phyloP scores from a whole-genome alignment of 306 rosid species.

The Carpinus fangiana region DNA sequence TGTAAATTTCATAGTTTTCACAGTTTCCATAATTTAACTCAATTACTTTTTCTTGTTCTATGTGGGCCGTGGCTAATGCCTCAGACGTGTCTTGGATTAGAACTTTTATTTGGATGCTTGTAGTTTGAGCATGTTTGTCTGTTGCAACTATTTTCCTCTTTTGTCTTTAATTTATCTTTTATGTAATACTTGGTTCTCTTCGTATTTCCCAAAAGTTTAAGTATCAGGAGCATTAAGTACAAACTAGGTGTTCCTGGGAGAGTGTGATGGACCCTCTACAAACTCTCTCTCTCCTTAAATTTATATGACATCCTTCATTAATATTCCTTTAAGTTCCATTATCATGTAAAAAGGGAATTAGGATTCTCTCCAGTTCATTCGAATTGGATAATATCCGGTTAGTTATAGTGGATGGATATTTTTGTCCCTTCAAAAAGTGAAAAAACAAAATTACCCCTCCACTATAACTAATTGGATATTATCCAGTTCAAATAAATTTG shows the following conservation, averaged over 20 bases:
- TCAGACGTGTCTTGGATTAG: neutral
- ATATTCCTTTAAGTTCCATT: neutral
- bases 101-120: slow-evolving; percentile 3
- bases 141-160: neutral
- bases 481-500: too few relatives aligned
- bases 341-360: too few relatives aligned
- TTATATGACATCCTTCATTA: neutral
- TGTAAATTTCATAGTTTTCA: neutral
- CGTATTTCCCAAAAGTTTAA: neutral
- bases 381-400: too few relatives aligned
- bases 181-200: neutral
- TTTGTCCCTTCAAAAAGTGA: too few relatives aligned
- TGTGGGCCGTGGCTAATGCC: neutral
- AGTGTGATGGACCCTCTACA: neutral
- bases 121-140: neutral
- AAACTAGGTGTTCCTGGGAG: neutral
- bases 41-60: neutral
- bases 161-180: neutral
- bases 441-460: too few relatives aligned
- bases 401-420: too few relatives aligned
- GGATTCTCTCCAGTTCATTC: too few relatives aligned
- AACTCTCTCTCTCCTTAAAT: neutral
- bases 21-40: neutral
- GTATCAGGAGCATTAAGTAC: neutral
- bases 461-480: too few relatives aligned